Evolutionary conservation across 306 rosid species (phyloP), one percentile per base, ranked within the genome.

Genomic region (Cajanus cajan): DNA sequence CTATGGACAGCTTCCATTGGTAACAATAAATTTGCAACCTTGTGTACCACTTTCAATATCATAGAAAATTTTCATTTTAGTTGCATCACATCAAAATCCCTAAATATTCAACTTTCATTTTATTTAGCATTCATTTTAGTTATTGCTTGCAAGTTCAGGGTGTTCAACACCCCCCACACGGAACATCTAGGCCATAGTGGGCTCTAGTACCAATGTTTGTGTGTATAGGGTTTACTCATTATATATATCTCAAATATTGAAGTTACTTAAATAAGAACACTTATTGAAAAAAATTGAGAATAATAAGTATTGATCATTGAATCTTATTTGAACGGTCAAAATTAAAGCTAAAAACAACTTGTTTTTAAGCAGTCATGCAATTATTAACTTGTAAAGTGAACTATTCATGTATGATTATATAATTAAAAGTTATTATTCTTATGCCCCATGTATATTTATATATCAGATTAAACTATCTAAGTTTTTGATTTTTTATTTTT

Each of bases 1-100:
- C 81, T 92, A 47, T 90, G 97, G 95, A 92, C 98, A 31, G 72
- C 89, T 78, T 45, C 93, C 80, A 88, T 92, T 47, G 97, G 98
- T 94, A 88, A 85, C 61, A 43, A 44, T 74, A 43, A 57, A 64
- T 52, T 12, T 50, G 12, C 14, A 44, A 39, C 74, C 31, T 33
- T 25, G 12, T 47, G 24, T 7, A 18, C 2, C 74, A 64, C 22
- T 28, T 52, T 73, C 62, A 31, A 16, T 31, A 11, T 14, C 40
- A 8, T 52, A 64, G 63, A 33, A 34, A 9, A 52, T 74, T 77
- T 66, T 61, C 13, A 6, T 52, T 73, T 62, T 57, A 59, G 48
- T 59, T 61, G 34, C 61, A 51, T 36, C 18, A 0, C 8, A 51
- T 71, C 24, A 72, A 72, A 72, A 19, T 51, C 9, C 63, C 19